Conservation (phyloP, 2,329 filamentous ascomycete genomes). For the Metarhizium sp. region DNA sequence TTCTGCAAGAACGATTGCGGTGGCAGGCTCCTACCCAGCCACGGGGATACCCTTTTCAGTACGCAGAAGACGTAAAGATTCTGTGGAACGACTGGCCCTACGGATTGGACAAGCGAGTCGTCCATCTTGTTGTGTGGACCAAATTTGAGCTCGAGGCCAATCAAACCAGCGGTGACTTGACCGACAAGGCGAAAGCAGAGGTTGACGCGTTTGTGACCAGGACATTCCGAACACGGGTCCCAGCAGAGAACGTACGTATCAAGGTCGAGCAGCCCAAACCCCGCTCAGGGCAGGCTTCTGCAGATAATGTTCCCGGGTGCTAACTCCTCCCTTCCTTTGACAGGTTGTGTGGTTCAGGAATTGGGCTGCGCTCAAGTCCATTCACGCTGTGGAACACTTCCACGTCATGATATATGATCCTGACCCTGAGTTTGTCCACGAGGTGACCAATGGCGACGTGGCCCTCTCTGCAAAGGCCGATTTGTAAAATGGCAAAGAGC, state of each 20-base stretch:
- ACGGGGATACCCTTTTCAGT: slow-evolving; percentile 30
- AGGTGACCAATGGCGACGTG: slow-evolving; percentile 66
- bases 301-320: neutral
- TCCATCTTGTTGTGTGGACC: slow-evolving; percentile 87
- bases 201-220: slow-evolving; percentile 63
- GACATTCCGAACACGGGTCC: slow-evolving; percentile 51
- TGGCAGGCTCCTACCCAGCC: slow-evolving; percentile 48
- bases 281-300: too few species aligned
- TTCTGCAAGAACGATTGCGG: slow-evolving; percentile 57
- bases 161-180: slow-evolving; percentile 54
- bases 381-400: slow-evolving; percentile 85
- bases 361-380: slow-evolving; percentile 74
- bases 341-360: slow-evolving; percentile 53
- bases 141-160: slow-evolving; percentile 76
- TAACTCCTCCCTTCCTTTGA: neutral
- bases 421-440: slow-evolving; percentile 56
- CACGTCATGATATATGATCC: slow-evolving; percentile 85
- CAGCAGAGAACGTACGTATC: slow-evolving; percentile 40
- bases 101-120: slow-evolving; percentile 65
- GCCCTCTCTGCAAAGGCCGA: slow-evolving; percentile 44
- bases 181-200: slow-evolving; percentile 47
- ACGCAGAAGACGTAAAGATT: slow-evolving; percentile 56
- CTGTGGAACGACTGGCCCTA: slow-evolving; percentile 94
- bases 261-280: neutral
- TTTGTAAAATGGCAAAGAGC: slow-evolving; percentile 2